Base-by-base conservation (phyloP, 371 early-diverging fungal genomes). In the Mortierella sp. region DNA sequence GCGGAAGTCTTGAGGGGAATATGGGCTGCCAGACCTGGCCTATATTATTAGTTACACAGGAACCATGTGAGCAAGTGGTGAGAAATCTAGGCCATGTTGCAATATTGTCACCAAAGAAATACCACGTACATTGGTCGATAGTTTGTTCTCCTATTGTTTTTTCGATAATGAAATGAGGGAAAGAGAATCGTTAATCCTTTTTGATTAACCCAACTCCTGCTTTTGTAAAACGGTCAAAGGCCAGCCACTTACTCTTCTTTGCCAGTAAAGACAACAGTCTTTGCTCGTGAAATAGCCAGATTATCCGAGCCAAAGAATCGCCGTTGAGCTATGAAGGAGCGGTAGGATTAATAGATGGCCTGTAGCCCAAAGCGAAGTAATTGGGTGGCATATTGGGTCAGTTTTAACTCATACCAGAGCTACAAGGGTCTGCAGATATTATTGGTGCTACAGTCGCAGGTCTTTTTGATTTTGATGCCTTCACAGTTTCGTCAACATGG, bases 1-100 rank as follows among this genome's bases (percentile, higher is more conserved):
- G 74, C 59, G 12, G 74, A 63, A 0, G 80, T 74, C 8, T 67
- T 59, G 9, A 42, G 59, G 0, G 74, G 80, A 28, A 79, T 63
- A 54, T 66, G 57, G 1, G 70, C 74, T 8, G 61, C 49, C 61
- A 62, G 58, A 1, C 43, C 71, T 1, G 70, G 67, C 19, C 76
- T 76, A 57, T 29, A 22, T 32, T 56, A 32, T 31, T 35, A 0
- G 37, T 19, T n/a, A n/a, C n/a, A 57, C 35, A 32, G 6, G 10
- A 34, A 35, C 8, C 58, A 35, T 17, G 58, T 55, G 53, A n/a
- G n/a, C 10, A 9, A 51, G 53, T 28, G 32, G n/a, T 23, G 15
- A 37, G 40, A n/a, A 10, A 19, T 10, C 8, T 28, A 55, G 1
- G 3, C 22, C 10, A 13, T 32, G 6, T 22, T 29, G 45, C 3